Conservation (phyloP, 768 basidiomycete genomes). For the Hypholoma fasciculare region DNA sequence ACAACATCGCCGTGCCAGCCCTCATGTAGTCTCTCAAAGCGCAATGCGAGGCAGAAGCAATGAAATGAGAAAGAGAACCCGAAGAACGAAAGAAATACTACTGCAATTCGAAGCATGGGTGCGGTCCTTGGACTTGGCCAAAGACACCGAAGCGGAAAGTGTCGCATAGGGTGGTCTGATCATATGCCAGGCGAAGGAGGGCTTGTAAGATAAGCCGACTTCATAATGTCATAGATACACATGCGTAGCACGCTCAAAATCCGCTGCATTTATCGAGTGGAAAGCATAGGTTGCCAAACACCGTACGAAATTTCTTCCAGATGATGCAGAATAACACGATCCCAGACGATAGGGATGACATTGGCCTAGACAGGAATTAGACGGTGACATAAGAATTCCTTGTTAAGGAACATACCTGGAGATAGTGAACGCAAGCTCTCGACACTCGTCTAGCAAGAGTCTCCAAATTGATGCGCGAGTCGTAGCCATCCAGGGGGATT, state of each 20-base stretch:
- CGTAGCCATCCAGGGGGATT: constrained; percentile 68
- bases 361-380: constrained; percentile 49
- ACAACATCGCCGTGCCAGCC: neutral
- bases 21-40: neutral
- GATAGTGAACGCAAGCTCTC: constrained; percentile 72
- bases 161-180: neutral
- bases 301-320: constrained; percentile 70
- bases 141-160: neutral
- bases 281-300: constrained; percentile 73
- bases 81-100: neutral
- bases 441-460: constrained; percentile 69
- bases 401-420: constrained; percentile 49
- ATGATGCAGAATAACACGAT: constrained; percentile 68
- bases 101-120: neutral
- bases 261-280: constrained; percentile 33
- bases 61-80: neutral
- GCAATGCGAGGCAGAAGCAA: neutral
- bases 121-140: neutral
- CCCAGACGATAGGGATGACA: constrained; percentile 67
- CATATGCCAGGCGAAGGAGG: neutral
- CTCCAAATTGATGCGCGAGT: constrained; percentile 63
- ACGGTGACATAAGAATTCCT: neutral
- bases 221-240: neutral
- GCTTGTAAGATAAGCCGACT: neutral
- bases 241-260: neutral